Evolutionary conservation across 345 rosid genomes (phyloP), one percentile per base, ranked within the genome.

Genomic region (Pelargonium nanum): DNA sequence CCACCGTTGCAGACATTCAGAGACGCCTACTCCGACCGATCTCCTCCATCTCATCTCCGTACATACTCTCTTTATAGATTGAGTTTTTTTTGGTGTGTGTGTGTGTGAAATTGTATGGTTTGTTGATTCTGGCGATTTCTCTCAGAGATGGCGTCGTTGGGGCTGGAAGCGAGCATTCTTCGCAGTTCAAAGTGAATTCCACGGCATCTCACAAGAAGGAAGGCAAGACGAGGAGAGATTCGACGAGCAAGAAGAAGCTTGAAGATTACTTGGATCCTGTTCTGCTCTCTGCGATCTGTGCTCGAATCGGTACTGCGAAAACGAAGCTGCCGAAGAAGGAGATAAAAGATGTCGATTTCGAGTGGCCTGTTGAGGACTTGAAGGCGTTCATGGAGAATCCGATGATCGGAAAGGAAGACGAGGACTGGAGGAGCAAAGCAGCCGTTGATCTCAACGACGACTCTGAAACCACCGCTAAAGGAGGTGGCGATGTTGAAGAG

Each of bases 211-310:
- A 52, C 4, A 17, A n/a, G 7, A 21, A 58, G 50, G 53, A 34
- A 54, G 24, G 4, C 19, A 30, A 0, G 54, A 26, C 17, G 45
- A 22, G 50, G 65, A 59, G 20, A 22, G 66, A 62, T 55, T 19
- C 55, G 23, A 53, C 21, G 24, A 68, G n/a, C n/a, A n/a, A 68
- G 56, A 73, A 22, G 60, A 73, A 53, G 73, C 77, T 73, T 1
- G 73, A 68, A 23, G 70, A 73, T 26, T 73, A 64, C 73, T 58
- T 73, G 57, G 73, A 73, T 73, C 67, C 70, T 19, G 22, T 61
- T 55, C 67, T 73, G n/a, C 63, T 73, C 19, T 56, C 60, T 4
- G 24, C 58, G n/a, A 48, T 57, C 30, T 59, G 60, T 12, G 60
- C 72, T 50, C 56, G 24, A 54, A 59, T 65, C 51, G 6, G 60